phyloP scores from a whole-genome alignment of 805 yeast species.

The Yamadazyma laniorum region DNA sequence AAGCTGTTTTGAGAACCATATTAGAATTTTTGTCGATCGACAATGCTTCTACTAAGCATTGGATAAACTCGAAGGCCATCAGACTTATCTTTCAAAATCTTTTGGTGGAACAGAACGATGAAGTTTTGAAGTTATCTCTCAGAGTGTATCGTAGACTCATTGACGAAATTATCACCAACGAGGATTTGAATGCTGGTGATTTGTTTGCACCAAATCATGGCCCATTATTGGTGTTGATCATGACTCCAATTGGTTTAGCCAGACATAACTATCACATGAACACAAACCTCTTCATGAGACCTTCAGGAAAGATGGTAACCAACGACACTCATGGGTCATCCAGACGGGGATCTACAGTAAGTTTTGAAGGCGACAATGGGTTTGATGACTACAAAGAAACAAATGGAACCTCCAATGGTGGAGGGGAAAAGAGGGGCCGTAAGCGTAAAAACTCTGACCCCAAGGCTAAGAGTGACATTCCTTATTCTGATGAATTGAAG shows the following conservation, averaged over 20 bases:
- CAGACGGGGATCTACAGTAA: conserved; percentile 11
- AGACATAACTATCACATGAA: conserved; percentile 87
- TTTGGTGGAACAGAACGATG: conserved; percentile 81
- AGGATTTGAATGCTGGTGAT: conserved; percentile 43
- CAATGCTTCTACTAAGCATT: conserved; percentile 52
- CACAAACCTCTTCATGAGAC: conserved; percentile 67
- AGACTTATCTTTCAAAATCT: conserved; percentile 84
- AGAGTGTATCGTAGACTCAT: conserved; percentile 60
- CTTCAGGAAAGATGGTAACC: conserved; percentile 57
- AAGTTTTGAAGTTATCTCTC: conserved; percentile 62
- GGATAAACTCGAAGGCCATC: conserved; percentile 76
- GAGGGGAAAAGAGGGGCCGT: conserved; percentile 39
- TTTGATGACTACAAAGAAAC: conserved; percentile 11
- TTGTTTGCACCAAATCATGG: conserved; percentile 55
- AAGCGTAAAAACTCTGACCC: conserved; percentile 42
- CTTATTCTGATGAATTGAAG: conserved; percentile 54
- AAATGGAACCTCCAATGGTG: conserved; percentile 12
- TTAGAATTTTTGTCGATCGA: conserved; percentile 66
- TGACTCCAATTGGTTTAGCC: conserved; percentile 95
- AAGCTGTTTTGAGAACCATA: conserved; percentile 79
- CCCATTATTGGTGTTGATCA: conserved; percentile 62
- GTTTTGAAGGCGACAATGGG: conserved; percentile 15
- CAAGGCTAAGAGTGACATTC: conserved; percentile 34
- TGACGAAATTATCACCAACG: conserved; percentile 36
- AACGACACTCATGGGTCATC: conserved; percentile 6